phyloP scores from a whole-genome alignment of 1,139 yeast genomes.

The Scheffersomyces parashehatae region DNA sequence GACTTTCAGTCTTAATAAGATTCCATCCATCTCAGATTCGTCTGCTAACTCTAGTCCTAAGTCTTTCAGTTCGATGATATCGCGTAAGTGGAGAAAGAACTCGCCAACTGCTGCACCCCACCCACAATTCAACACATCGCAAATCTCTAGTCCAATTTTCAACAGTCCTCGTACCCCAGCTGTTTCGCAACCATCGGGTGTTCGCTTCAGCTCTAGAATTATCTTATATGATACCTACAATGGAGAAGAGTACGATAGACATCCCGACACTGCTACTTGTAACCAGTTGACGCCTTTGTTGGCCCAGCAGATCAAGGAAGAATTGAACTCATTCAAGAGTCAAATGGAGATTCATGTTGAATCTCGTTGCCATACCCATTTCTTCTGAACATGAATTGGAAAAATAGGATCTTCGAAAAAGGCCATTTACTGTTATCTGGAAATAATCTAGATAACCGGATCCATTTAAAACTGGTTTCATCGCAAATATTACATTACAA shows the following conservation, averaged over 20 bases:
- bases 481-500: no score
- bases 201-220: constrained; percentile 82
- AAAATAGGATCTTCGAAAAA: no score
- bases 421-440: no score
- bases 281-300: constrained; percentile 85
- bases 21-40: constrained; percentile 26
- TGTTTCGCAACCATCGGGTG: constrained; percentile 29
- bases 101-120: constrained; percentile 12
- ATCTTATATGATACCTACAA: constrained; percentile 85
- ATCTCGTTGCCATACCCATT: constrained; percentile 82
- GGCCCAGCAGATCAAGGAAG: constrained; percentile 87
- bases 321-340: constrained; percentile 73
- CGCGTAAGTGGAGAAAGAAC: constrained; percentile 24
- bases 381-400: constrained; percentile 42
- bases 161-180: constrained; percentile 2
- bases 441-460: no score
- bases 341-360: constrained; percentile 82
- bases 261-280: constrained; percentile 92
- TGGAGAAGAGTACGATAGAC: constrained; percentile 85
- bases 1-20: constrained; percentile 27
- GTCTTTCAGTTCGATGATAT: constrained; percentile 33
- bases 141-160: no score
- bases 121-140: neutral
- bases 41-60: constrained; percentile 32
- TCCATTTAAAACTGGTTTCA: no score